A percentile compares a stretch with the other conserved stretches of the same genome.
Evolutionary conservation across 2,329 filamentous ascomycete genomes (phyloP).

Genomic region (Alternaria sp.): DNA sequence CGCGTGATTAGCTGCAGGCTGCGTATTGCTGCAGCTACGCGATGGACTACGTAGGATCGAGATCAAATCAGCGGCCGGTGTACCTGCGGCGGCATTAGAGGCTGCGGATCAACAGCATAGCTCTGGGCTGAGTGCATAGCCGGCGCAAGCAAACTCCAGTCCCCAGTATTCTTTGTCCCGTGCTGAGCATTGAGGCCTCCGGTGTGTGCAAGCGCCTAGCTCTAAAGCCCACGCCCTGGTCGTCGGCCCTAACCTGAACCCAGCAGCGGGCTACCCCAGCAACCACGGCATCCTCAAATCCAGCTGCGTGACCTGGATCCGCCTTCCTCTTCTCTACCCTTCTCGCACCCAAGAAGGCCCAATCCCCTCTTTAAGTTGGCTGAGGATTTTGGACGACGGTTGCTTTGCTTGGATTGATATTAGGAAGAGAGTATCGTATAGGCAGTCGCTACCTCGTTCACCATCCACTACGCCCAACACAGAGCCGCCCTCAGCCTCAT

Average conservation of each 20-base stretch:
- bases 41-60: constrained; percentile 12
- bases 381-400: constrained; percentile 36
- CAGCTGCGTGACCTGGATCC: constrained; percentile 45
- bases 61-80: constrained; percentile 25
- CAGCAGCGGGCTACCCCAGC: constrained; percentile 36
- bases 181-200: constrained; percentile 36
- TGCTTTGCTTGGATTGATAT: constrained; percentile 36
- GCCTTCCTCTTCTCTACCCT: constrained; percentile 46
- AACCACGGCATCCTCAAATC: constrained; percentile 47
- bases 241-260: constrained; percentile 37
- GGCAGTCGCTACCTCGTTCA: constrained; percentile 40
- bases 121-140: constrained; percentile 29
- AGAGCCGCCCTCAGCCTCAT: constrained; percentile 19
- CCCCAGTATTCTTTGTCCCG: constrained; percentile 25
- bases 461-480: constrained; percentile 15
- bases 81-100: constrained; percentile 26
- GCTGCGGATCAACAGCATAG: constrained; percentile 32
- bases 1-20: constrained; percentile 14
- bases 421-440: constrained; percentile 6
- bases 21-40: constrained; percentile 14
- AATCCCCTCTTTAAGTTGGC: constrained; percentile 33
- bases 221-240: constrained; percentile 34
- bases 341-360: constrained; percentile 53
- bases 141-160: constrained; percentile 30
- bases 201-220: constrained; percentile 40